A percentile compares a stretch with the other conserved stretches of the same genome.
These are phyloP conservation scores for Cordyceps tenuipes DNA, from an alignment of 2,329 filamentous ascomycete species.

Conservation along the genomic window DNA sequence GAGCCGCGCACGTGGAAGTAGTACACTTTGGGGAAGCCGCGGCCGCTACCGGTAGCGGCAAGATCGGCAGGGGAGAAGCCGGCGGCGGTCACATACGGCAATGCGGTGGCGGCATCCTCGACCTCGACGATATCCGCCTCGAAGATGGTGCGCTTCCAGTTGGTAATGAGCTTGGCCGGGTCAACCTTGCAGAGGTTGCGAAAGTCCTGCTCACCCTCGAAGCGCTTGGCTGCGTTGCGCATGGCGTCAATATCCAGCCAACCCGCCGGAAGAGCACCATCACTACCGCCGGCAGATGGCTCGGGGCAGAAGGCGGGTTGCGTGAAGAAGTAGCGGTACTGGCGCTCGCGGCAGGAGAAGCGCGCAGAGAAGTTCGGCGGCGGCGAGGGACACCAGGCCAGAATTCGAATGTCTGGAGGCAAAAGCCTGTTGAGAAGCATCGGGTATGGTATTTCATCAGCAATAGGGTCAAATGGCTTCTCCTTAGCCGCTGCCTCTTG, in stretches of 20 bases:
- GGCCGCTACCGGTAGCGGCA: neutral
- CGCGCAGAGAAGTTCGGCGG: constrained; percentile 78
- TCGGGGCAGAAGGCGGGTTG: constrained; percentile 76
- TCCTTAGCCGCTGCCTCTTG: constrained; percentile 19
- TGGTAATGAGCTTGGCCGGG: constrained; percentile 77
- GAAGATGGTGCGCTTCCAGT: constrained; percentile 72
- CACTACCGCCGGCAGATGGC: constrained; percentile 20
- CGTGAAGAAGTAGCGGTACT: constrained; percentile 97
- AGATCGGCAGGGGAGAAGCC: constrained; percentile 25
- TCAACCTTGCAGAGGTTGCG: constrained; percentile 96
- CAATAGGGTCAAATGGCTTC: constrained; percentile 53
- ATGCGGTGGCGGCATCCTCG: constrained; percentile 39
- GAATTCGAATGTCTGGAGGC: constrained; percentile 77
- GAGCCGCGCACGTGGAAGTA: constrained; percentile 82
- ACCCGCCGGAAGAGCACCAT: constrained; percentile 41
- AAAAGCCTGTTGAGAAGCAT: constrained; percentile 79
- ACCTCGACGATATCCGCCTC: constrained; percentile 71
- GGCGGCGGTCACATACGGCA: constrained; percentile 45
- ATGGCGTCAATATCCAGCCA: constrained; percentile 86
- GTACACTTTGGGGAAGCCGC: constrained; percentile 59
- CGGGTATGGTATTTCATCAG: constrained; percentile 77
- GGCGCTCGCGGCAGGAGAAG: constrained; percentile 84
- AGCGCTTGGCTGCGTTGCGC: constrained; percentile 69
- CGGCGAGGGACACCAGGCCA: constrained; percentile 86
- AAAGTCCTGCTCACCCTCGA: constrained; percentile 84